Evolutionary conservation across 805 yeast species (phyloP).

Genomic region (Candida silvatica): DNA sequence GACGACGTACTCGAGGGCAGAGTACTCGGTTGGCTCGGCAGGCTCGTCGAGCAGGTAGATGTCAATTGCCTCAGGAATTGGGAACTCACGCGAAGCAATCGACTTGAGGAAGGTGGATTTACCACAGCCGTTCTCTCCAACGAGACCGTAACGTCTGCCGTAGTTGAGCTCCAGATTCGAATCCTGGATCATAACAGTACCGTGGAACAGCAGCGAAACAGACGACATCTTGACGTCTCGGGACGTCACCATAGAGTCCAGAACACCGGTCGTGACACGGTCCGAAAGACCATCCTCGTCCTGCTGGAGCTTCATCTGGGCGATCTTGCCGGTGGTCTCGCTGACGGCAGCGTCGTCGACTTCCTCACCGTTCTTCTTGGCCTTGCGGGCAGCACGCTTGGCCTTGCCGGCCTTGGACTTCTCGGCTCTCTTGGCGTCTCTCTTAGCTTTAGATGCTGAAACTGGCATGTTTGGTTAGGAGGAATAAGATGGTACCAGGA

Average conservation of each 20-base stretch:
- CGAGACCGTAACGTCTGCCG: slow-evolving; percentile 95
- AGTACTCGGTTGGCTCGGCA: slow-evolving; percentile 85
- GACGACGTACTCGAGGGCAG: slow-evolving; percentile 94
- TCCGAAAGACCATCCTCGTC: slow-evolving; percentile 93
- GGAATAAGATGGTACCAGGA: background rate
- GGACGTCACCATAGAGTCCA: slow-evolving; percentile 80
- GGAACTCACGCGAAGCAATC: slow-evolving; percentile 92
- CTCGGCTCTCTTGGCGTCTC: slow-evolving; percentile 95
- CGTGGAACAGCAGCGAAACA: slow-evolving; percentile 90
- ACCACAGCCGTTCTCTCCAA: slow-evolving; percentile 99
- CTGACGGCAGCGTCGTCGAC: slow-evolving; percentile 28
- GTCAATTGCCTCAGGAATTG: slow-evolving; percentile 88
- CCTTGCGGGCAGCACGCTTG: slow-evolving; percentile 58
- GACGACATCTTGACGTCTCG: slow-evolving; percentile 91
- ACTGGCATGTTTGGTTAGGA: slow-evolving; percentile 32
- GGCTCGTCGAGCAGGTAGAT: slow-evolving; percentile 94
- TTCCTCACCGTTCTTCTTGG: slow-evolving; percentile 35
- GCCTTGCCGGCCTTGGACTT: slow-evolving; percentile 76
- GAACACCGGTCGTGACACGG: slow-evolving; percentile 96
- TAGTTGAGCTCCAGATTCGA: slow-evolving; percentile 86
- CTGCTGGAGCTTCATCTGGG: slow-evolving; percentile 83
- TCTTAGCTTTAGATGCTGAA: slow-evolving; percentile 94
- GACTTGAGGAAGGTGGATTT: slow-evolving; percentile 92
- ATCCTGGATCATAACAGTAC: slow-evolving; percentile 92
- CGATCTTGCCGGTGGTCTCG: slow-evolving; percentile 64